Base-by-base conservation (phyloP, 495 filamentous ascomycete species). In the Achaetomiella virescens region DNA sequence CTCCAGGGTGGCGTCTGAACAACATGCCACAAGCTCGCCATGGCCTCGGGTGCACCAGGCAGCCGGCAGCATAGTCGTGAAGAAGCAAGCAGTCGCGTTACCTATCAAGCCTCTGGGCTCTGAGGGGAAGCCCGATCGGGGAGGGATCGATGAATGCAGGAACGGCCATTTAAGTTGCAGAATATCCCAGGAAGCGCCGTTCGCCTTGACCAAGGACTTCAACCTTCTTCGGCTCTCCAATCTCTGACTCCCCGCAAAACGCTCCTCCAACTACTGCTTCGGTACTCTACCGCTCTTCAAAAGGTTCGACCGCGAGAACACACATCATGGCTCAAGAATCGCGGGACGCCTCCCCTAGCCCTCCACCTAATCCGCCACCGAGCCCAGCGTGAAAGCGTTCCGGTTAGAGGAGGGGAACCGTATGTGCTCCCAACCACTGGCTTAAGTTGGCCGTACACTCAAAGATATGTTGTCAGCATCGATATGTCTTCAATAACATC, bases 321-420 rank as follows among this genome's bases (percentile, higher is more conserved):
- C n/a, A n/a, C n/a, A 37, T 9, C 24, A 55, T 48, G 53, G 43
- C 44, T 6, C 31, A 40, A 8, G 27, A 31, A 5, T 55, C 53
- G 2, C 44, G 53, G 3, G 53, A 55, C 21, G 15, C 12, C 4
- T 55, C 53, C 6, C 53, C 53, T 0, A n/a, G 20, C 3, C 53
- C 53, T 8, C 53, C 53, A 33, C 53, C 53, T n/a, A 55, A 47
- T 48, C 53, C 53, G 12, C 53, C 53, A 4, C 53, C 53, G 14
- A 55, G 43, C 33, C 53, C 53, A 24, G 53, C 44, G n/a, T 48
- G 17, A 40, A 9, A 42, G 6, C 18, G 9, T 9, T 31, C 9
- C 27, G 9, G 27, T 5, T 9, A 31, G 27, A 5, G 27, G 27
- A 31, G 5, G 4, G 4, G 9, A 9, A 31, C 4, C 5, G 27